These are phyloP conservation scores for Vanilla planifolia DNA, from an alignment of 106 monocot genomes.

Conservation along the genomic window DNA sequence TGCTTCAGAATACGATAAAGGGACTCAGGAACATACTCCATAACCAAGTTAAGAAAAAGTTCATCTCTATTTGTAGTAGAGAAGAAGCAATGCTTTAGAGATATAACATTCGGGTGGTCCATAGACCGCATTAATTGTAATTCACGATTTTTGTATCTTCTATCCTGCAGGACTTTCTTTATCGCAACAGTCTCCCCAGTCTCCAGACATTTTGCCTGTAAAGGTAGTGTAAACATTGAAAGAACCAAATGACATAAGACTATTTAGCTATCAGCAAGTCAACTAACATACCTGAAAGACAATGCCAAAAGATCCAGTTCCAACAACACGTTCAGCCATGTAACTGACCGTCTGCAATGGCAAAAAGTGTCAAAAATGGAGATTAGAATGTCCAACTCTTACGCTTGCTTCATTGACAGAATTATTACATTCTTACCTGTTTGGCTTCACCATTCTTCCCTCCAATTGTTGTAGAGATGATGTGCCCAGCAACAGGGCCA, in stretches of 20 bases:
- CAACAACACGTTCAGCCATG: slow-evolving; percentile 95
- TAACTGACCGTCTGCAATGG: slow-evolving; percentile 73
- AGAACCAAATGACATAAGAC: background rate
- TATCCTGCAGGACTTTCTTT: slow-evolving; percentile 76
- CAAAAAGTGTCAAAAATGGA: background rate
- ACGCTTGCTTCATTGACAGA: background rate
- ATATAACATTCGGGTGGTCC: slow-evolving; percentile 76
- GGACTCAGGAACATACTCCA: slow-evolving; percentile 86
- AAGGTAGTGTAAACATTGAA: background rate
- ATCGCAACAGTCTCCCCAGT: slow-evolving; percentile 84
- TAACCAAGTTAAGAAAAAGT: slow-evolving; percentile 79
- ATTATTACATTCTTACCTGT: slow-evolving; percentile 24
- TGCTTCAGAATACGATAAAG: slow-evolving; percentile 46
- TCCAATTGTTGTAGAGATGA: slow-evolving; percentile 79
- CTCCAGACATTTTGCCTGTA: slow-evolving; percentile 89
- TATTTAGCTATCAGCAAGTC: background rate
- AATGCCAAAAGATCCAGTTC: slow-evolving; percentile 89
- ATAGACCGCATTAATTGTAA: slow-evolving; percentile 73
- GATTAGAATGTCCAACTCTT: background rate
- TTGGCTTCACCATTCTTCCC: slow-evolving; percentile 82
- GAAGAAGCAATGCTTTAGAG: slow-evolving; percentile 83
- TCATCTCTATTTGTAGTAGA: slow-evolving; percentile 78
- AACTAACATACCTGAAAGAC: slow-evolving; percentile 69
- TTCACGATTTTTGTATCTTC: slow-evolving; percentile 80
- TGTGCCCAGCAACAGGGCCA: slow-evolving; percentile 74